Conservation (phyloP, 352 stramenopile genomes). For the Stramenopiles sp. region DNA sequence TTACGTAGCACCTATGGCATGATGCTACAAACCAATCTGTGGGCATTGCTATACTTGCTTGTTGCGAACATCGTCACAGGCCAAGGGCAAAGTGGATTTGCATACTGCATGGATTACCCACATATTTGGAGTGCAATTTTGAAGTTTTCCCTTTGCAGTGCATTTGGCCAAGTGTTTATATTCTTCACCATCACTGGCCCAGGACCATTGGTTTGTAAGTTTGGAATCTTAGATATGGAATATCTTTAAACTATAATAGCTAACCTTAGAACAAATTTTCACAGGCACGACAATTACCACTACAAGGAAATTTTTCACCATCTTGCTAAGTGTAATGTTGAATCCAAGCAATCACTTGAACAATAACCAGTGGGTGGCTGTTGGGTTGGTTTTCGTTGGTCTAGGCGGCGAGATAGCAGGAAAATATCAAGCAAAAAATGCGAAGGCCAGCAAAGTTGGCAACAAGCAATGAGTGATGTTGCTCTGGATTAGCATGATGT, state of each 20-base stretch:
- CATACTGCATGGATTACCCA: constrained; percentile 54
- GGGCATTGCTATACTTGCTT: constrained; percentile 56
- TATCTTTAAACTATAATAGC: no score
- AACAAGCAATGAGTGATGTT: no score
- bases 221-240: no score
- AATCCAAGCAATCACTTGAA: constrained; percentile 80
- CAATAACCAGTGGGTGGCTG: constrained; percentile 63
- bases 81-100: constrained; percentile 42
- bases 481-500: no score
- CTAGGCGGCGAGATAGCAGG: constrained; percentile 25
- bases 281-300: constrained; percentile 98
- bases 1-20: not conserved
- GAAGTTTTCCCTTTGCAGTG: constrained; percentile 81
- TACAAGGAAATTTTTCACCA: constrained; percentile 98
- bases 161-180: constrained; percentile 96
- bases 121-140: constrained; percentile 35
- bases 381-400: constrained; percentile 68
- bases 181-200: constrained; percentile 93
- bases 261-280: constrained; percentile 90
- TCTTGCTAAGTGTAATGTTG: constrained; percentile 82
- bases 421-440: not conserved
- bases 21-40: constrained; percentile 67
- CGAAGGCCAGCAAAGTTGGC: no score
- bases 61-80: constrained; percentile 36
- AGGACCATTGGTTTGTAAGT: not conserved